phyloP scores from a whole-genome alignment of 1,284 basidiomycete genomes.

The Peniophora sp. region DNA sequence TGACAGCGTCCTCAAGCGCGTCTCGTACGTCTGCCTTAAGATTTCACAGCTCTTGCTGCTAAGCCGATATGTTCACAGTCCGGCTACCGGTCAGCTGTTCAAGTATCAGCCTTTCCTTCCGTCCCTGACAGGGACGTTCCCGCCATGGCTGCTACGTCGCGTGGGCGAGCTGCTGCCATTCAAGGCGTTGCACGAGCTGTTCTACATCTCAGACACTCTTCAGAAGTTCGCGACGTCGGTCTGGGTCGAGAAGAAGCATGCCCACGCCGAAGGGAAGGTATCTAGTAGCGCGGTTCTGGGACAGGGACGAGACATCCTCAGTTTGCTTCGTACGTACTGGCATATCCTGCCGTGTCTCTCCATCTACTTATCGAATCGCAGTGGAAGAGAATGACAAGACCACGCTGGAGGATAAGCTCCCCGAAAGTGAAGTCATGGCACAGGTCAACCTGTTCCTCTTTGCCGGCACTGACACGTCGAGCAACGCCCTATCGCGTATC shows the following conservation, averaged over 20 bases:
- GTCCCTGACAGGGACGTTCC: background rate
- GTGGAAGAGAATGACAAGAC: conserved; percentile 7
- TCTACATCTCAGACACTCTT: conserved; percentile 40
- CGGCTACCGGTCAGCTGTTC: background rate
- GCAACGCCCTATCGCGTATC: conserved; percentile 12
- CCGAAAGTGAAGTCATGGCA: conserved; percentile 7
- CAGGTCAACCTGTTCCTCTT: background rate
- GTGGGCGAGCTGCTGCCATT: background rate
- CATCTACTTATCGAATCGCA: background rate
- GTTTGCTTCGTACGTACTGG: background rate
- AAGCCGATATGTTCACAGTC: background rate
- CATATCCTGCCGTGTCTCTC: no score
- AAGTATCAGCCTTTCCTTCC: background rate
- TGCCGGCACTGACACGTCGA: conserved; percentile 13
- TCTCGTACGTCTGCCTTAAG: conserved; percentile 42
- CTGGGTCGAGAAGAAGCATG: conserved; percentile 24
- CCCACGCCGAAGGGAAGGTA: conserved; percentile 24
- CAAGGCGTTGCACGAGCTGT: conserved; percentile 32
- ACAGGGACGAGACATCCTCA: conserved; percentile 2
- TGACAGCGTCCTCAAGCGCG: conserved; percentile 35
- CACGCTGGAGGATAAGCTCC: conserved; percentile 4
- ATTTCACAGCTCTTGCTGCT: background rate
- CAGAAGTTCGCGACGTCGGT: conserved; percentile 33
- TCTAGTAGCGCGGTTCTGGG: conserved; percentile 6
- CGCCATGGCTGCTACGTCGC: background rate